Conservation (phyloP, 257 asterid species). For the Petunia secreta region DNA sequence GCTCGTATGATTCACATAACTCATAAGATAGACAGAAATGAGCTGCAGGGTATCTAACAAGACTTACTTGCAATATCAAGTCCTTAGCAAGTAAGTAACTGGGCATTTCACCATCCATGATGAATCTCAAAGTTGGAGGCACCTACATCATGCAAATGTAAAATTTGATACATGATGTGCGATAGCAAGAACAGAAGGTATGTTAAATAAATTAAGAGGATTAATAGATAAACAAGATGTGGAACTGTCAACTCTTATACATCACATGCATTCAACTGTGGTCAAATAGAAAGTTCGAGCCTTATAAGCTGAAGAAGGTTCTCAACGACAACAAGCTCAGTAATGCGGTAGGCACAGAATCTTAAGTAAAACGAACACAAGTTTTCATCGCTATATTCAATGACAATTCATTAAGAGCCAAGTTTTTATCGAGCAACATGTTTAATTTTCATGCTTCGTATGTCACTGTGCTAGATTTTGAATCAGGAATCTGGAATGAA, state of each 20-base stretch:
- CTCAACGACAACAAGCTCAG: neutral
- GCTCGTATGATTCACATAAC: neutral
- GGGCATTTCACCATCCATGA: conserved; percentile 97
- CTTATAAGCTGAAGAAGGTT: neutral
- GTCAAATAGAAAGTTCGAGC: neutral
- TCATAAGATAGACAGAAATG: neutral
- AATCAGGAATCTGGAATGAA: neutral
- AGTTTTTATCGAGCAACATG: neutral
- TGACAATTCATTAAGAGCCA: neutral
- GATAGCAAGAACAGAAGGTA: neutral
- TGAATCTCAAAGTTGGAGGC: conserved; percentile 94
- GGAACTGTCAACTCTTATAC: neutral
- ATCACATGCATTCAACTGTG: neutral
- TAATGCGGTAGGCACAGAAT: neutral
- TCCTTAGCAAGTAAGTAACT: conserved; percentile 92
- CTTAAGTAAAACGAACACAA: neutral
- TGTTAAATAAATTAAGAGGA: neutral
- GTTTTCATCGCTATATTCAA: neutral
- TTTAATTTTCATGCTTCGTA: neutral
- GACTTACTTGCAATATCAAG: conserved; percentile 90
- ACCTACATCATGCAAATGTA: conserved; percentile 55
- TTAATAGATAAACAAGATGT: neutral
- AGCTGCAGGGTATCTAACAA: neutral
- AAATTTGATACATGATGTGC: conserved; percentile 11
- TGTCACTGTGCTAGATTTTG: neutral